phyloP scores from a whole-genome alignment of 495 filamentous ascomycete genomes.

The Xylaria sp. region DNA sequence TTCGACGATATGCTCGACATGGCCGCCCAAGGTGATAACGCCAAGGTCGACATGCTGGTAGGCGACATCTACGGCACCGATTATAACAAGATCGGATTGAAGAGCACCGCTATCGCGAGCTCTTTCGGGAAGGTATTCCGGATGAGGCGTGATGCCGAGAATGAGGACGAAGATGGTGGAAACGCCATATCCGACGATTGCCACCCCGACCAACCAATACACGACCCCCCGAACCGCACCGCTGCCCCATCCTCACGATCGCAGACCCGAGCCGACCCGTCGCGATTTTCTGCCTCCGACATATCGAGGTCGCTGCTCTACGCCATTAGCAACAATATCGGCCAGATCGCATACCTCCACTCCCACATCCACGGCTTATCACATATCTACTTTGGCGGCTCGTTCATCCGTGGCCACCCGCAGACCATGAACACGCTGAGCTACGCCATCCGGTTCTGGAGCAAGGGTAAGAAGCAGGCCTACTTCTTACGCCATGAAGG shows the following conservation, averaged over 20 bases:
- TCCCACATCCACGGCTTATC: slow-evolving; percentile 89
- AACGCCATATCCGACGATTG: slow-evolving; percentile 62
- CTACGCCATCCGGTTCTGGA: slow-evolving; percentile 98
- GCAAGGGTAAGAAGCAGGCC: slow-evolving; percentile 88
- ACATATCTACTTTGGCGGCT: slow-evolving; percentile 96
- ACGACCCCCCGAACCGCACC: slow-evolving; percentile 20
- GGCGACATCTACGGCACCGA: slow-evolving; percentile 98
- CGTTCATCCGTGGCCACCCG: slow-evolving; percentile 93
- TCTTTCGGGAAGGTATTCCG: slow-evolving; percentile 96
- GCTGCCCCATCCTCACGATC: slow-evolving; percentile 27
- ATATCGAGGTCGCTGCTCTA: slow-evolving; percentile 73
- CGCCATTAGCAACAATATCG: slow-evolving; percentile 92
- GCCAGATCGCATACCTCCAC: slow-evolving; percentile 95
- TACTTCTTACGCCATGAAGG: slow-evolving; percentile 97
- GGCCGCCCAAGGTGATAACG: slow-evolving; percentile 93
- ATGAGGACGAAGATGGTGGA: slow-evolving; percentile 77
- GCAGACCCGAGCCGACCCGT: slow-evolving; percentile 28
- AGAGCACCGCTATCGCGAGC: slow-evolving; percentile 90
- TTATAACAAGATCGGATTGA: slow-evolving; percentile 93
- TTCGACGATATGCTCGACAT: slow-evolving; percentile 97
- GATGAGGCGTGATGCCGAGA: slow-evolving; percentile 77
- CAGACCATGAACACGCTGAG: slow-evolving; percentile 97
- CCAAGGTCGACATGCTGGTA: slow-evolving; percentile 93
- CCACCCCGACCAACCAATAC: slow-evolving; percentile 33
- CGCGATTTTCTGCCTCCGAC: slow-evolving; percentile 56